Base-by-base conservation (phyloP, 306 rosid genomes). In the Trifolium dubium region DNA sequence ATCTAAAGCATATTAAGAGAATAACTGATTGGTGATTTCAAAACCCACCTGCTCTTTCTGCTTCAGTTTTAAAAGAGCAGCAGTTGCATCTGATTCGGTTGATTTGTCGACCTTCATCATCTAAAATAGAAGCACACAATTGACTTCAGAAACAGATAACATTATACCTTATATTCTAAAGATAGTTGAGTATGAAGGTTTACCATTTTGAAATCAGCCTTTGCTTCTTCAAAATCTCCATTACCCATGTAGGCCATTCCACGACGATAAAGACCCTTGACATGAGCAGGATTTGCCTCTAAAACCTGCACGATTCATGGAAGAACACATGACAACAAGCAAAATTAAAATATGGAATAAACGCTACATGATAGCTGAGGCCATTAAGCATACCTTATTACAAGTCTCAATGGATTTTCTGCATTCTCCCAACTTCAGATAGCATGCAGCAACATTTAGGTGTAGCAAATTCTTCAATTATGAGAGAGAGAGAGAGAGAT, bases 231-330 rank as follows among this genome's bases (percentile, higher is more conserved):
- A 9, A 94, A 92, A 76, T 94, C 96, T 74, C 96, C 97, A 2
- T 70, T 87, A 55, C 83, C 75, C 96, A 92, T 82, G 88, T 88
- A 89, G 71, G 97, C 96, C 98, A 92, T 92, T 75, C 97, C 99
- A 62, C 99, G 97, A 44, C 99, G 95, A 81, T 91, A 94, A n/a
- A 94, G 88, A 79, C 92, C 96, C 86, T 94, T 94, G 69, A 81
- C 89, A 73, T 94, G 89, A 28, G 90, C 92, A 58, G 92, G 99
- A 78, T 92, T 94, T 53, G 97, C 91, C 39, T 94, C 99, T 77
- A 94, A 67, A 74, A 94, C 99, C 99, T 94, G 75, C 47, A 73
- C 10, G 17, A 39, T 78, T 61, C 54, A 78, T 76, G 40, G 50
- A 75, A 47, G 67, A 82, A 75, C 51, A 77, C 43, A 67, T 10